Percentiles rank a stretch among this genome's conserved stretches.
phyloP scores from a whole-genome alignment of 208 protist genomes.

The Acanthamoeba royreba region DNA sequence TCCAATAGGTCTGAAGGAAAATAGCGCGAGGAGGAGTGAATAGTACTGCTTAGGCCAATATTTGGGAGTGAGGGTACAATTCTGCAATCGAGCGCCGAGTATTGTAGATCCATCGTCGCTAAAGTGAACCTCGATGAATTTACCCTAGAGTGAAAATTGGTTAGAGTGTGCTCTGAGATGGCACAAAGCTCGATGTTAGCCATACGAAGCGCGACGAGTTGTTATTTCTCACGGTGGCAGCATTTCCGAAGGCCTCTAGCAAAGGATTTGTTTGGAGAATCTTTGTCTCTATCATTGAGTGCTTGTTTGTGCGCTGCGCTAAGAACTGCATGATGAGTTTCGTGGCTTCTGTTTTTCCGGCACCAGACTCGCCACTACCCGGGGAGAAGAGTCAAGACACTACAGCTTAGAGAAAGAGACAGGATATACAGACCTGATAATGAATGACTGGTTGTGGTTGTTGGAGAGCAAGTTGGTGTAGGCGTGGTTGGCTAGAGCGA shows the following conservation, averaged over 20 bases:
- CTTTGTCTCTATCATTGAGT: conserved; percentile 69
- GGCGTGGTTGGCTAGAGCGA: conserved; percentile 62
- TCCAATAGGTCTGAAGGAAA: conserved; percentile 74
- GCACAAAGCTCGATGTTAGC: conserved; percentile 55
- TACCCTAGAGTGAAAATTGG: conserved; percentile 46
- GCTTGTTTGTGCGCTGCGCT: conserved; percentile 24
- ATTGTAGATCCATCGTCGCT: conserved; percentile 56
- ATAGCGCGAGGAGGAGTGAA: neutral
- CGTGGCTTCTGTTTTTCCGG: conserved; percentile 81
- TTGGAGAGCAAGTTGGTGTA: conserved; percentile 59
- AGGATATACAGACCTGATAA: conserved; percentile 52
- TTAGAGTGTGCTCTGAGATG: conserved; percentile 44
- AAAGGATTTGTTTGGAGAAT: conserved; percentile 72
- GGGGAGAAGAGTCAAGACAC: neutral
- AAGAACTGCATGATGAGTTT: conserved; percentile 39
- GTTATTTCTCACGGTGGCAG: conserved; percentile 74
- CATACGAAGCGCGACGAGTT: conserved; percentile 79
- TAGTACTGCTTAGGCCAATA: neutral
- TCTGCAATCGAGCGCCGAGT: conserved; percentile 56
- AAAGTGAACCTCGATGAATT: conserved; percentile 76
- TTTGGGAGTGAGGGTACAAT: conserved; percentile 16
- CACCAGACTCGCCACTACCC: conserved; percentile 73
- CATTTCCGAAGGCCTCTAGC: conserved; percentile 75
- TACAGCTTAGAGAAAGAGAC: neutral
- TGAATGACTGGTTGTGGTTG: conserved; percentile 61